Base-by-base conservation (phyloP, 2,329 filamentous ascomycete species). In the Neofusicoccum laricinum region DNA sequence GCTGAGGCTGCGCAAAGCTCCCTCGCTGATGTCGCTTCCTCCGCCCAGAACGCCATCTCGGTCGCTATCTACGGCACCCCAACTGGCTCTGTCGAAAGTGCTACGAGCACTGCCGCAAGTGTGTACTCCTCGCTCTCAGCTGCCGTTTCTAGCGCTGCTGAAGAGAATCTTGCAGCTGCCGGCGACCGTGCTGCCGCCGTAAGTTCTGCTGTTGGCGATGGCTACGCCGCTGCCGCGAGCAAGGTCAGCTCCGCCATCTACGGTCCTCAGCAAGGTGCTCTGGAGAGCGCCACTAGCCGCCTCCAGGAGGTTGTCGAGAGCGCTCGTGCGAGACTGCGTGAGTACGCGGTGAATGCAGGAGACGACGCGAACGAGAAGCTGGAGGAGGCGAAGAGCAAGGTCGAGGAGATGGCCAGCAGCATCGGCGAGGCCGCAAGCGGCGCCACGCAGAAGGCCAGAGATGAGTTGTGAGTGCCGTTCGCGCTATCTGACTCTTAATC, bases 21-120 rank as follows among this genome's bases (percentile, higher is more conserved):
- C 49, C 80, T 89, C 64, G 77, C 81, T 1, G 80, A 81, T n/a
- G 83, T 85, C 5, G 85, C 82, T 7, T 77, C 79, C 7, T 84
- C 82, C 45, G 86, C 86, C 10, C 82, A 84, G 65, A 77, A 77
- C 25, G 85, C 83, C 2, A 83, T 88, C 64, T 84, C 80, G 14
- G 78, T 79, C 58, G 85, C 85, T 2, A 79, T 89, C 61, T 88
- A 86, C 68, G 85, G 86, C 19, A 82, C 82, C 0, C 77, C 82
- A 0, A 79, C 76, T 32, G 71, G 72, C 30, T 73, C 74, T 5
- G 73, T 79, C 40, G 82, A 82, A 41, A 78, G 77, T 17, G 79
- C 76, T 0, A 79, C 80, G 1, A 78, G 74, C 57, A 78, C 76
- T 32, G 81, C 78, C 2, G 78, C 75, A 6, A 77, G 75, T 58